Evolutionary conservation across 306 rosid genomes (phyloP), one percentile per base, ranked within the genome.

Genomic region (Gleditsia sinensis): DNA sequence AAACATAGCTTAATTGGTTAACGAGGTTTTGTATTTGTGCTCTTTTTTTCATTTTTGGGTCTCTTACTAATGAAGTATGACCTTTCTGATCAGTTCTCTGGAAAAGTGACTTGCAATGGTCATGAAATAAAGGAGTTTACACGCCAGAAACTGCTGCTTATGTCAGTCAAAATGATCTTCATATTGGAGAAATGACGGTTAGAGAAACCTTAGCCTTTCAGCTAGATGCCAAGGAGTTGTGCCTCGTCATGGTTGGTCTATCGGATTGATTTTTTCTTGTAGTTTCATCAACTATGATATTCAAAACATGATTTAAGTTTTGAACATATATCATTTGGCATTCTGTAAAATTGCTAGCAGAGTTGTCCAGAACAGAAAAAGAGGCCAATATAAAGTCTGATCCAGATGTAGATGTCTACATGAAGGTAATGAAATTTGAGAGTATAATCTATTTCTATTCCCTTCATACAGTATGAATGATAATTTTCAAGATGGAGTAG

Each of bases 171-270:
- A 36, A 87, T 81, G 97, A 91, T 85, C 84, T 89, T 75, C 97
- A 89, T 48, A 45, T 86, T 24, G 91, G 90, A 67, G 90, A 87
- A 67, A 72, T 91, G 90, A 91, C 97, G 1, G 97, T 91, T 0
- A 81, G 97, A 81, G 95, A 91, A 86, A 91, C 97, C 39, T 69
- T 91, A 82, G 87, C 85, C 33, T 91, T 91, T 91, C 97, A 3
- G 97, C 97, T 61, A 89, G 89, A 80, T 87, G 91, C 53, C 97
- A 91, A 87, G 97, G 97, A 51, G 90, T 91, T 36, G 92, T 91
- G 37, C 23, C 77, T 10, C 86, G 85, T 58, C 86, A 88, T 81
- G 96, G 96, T 86, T 34, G 67, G 96, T 67, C 8, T 13, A 6
- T 12, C 60, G 23, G 23, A 75, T 60, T 24, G 45, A 4, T 36